Conservation (phyloP, 352 stramenopile genomes). For the Globisporangium parvum region DNA sequence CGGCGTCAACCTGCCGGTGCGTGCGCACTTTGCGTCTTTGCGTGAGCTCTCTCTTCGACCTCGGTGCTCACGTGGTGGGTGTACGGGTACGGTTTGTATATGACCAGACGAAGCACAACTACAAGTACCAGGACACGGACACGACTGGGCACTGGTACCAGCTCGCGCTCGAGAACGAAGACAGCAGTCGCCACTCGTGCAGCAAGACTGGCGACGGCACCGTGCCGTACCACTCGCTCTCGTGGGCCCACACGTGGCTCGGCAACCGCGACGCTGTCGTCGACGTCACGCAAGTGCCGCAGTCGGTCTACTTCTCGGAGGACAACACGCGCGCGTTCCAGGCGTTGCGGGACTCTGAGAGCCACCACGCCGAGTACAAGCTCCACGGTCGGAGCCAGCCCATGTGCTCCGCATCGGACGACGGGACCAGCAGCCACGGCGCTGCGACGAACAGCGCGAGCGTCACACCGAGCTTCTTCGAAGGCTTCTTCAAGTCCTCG, state of each 20-base stretch:
- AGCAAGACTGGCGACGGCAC: conserved; percentile 72
- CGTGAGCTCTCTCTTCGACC: neutral
- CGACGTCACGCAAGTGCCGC: conserved; percentile 63
- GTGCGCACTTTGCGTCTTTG: neutral
- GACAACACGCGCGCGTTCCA: conserved; percentile 47
- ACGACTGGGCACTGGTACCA: conserved; percentile 55
- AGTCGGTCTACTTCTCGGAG: conserved; percentile 66
- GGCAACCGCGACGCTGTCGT: conserved; percentile 33
- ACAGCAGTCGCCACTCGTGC: conserved; percentile 39
- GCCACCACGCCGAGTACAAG: conserved; percentile 62
- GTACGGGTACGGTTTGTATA: neutral
- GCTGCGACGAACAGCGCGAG: conserved; percentile 8
- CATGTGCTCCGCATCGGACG: conserved; percentile 26
- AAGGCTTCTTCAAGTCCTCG: conserved; percentile 49
- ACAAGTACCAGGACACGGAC: conserved; percentile 58
- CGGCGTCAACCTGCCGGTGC: conserved; percentile 67
- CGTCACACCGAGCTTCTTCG: conserved; percentile 34
- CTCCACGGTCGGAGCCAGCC: conserved; percentile 32
- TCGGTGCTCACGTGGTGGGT: no score
- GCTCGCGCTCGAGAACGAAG: conserved; percentile 44
- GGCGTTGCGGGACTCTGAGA: conserved; percentile 29
- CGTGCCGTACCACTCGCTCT: conserved; percentile 75
- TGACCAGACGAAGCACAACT: conserved; percentile 75
- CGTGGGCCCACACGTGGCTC: conserved; percentile 74
- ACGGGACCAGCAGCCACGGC: conserved; percentile 1